phyloP scores from a whole-genome alignment of 208 protist genomes.

The Acanthamoeba sp. region DNA sequence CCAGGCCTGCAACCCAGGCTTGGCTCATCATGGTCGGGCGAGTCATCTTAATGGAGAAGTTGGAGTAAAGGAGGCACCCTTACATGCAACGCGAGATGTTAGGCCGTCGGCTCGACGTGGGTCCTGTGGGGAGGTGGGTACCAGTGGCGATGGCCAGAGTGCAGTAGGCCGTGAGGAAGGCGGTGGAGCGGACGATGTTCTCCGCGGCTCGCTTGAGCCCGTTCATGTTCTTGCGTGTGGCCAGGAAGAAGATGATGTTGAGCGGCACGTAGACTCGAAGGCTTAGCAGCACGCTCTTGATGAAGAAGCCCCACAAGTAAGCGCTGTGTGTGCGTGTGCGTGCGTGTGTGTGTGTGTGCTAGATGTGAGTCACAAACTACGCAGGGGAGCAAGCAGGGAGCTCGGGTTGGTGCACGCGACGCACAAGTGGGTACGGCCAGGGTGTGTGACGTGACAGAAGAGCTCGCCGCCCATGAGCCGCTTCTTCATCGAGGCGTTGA shows the following conservation, averaged over 20 bases:
- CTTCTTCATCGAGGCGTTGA: conserved; percentile 27
- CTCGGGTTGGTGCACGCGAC: neutral
- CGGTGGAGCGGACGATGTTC: conserved; percentile 30
- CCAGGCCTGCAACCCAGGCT: conserved; percentile 40
- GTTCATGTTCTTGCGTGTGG: neutral
- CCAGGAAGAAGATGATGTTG: conserved; percentile 61
- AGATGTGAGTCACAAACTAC: too few species aligned
- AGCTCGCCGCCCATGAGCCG: conserved; percentile 36
- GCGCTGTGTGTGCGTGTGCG: neutral
- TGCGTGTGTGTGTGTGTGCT: neutral
- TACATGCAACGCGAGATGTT: too few species aligned
- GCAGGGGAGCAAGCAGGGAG: too few species aligned
- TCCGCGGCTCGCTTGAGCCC: conserved; percentile 1
- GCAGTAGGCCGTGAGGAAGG: conserved; percentile 56
- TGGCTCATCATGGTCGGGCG: conserved; percentile 8
- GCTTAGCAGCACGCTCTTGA: conserved; percentile 6
- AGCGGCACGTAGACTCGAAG: conserved; percentile 55
- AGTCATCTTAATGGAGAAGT: conserved; percentile 48
- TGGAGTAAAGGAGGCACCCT: conserved; percentile 41
- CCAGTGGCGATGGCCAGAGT: neutral
- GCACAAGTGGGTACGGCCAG: neutral
- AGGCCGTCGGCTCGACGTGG: too few species aligned
- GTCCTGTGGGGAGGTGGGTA: neutral
- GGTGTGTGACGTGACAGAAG: conserved; percentile 20
- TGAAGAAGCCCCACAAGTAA: neutral